Evolutionary conservation across 768 basidiomycete genomes (phyloP).

Genomic region (Pholiota conissans): DNA sequence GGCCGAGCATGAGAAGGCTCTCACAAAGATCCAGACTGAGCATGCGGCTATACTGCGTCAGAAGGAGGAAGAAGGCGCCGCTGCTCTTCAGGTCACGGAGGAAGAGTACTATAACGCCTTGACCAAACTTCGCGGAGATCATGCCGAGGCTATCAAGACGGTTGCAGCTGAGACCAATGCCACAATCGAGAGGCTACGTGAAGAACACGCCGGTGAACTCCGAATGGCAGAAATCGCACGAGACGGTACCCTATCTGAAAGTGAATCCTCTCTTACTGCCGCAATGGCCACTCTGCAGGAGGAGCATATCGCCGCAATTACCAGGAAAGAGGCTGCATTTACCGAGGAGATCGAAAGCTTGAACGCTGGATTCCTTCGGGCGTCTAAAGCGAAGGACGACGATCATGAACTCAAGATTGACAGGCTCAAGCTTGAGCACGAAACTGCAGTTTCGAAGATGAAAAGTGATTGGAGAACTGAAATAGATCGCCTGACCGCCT

Average conservation of each 20-base stretch:
- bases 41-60: constrained; percentile 58
- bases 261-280: constrained; percentile 62
- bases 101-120: constrained; percentile 83
- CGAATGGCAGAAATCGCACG: constrained; percentile 75
- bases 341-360: constrained; percentile 64
- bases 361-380: constrained; percentile 60
- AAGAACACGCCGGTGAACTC: constrained; percentile 75
- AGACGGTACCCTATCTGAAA: constrained; percentile 73
- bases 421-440: constrained; percentile 60
- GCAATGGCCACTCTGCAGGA: constrained; percentile 69
- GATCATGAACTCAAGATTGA: constrained; percentile 62
- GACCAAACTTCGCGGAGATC: constrained; percentile 73
- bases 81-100: constrained; percentile 64
- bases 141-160: constrained; percentile 62
- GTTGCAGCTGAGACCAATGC: constrained; percentile 61
- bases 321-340: constrained; percentile 65
- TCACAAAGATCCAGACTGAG: constrained; percentile 49
- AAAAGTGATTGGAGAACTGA: constrained; percentile 56
- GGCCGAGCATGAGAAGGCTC: constrained; percentile 53
- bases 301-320: constrained; percentile 66
- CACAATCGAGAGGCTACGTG: constrained; percentile 66
- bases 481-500: constrained; percentile 44
- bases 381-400: constrained; percentile 55
- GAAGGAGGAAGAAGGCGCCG: constrained; percentile 59
- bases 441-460: constrained; percentile 48